Base-by-base conservation (phyloP, 305 asterid species). In the Petunia hybrid region DNA sequence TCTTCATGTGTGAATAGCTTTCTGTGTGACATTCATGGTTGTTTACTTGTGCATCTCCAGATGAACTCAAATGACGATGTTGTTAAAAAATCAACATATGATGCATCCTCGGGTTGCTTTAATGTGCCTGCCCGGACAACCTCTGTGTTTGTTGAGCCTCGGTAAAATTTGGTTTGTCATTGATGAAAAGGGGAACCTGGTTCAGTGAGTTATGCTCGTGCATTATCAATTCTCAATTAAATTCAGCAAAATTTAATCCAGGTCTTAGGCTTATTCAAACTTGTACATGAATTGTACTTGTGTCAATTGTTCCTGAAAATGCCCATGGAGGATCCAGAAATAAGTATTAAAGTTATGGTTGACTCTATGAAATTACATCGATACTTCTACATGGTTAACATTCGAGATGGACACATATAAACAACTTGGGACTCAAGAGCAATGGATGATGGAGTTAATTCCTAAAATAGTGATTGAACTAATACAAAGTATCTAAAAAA, bases 101-200 rank as follows among this genome's bases (percentile, higher is more conserved):
- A 95, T 83, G 86, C 94, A 7, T 75, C 90, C 16, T 83, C 85
- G 4, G 97, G 97, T 53, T 85, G 91, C 69, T 94, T 95, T 85
- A 85, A 81, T 31, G 87, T 95, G 80, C 98, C 99, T 36, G 80
- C 89, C 5, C 88, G 98, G 85, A 95, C 98, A 12, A 86, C 96
- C 3, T 83, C 97, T 2, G 98, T 95, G 78, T 95, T 91, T 48
- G 92, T 92, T 45, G 91, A 92, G 80, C 86, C 84, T 80, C 94
- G 97, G 70, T 55, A 74, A 8, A 74, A 53, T 38, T 36, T 16
- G 9, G 0, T 46, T 9, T 51, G 8, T 10, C 36, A 2, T 48
- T 71, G 45, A 51, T 13, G 36, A 36, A 74, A 51, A 36, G 1
- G 48, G 45, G 8, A 38, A 39, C 79, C 79, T 14, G 79, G 63